phyloP scores from a whole-genome alignment of 371 early-diverging fungal species.

The Smittium mucronatum region DNA sequence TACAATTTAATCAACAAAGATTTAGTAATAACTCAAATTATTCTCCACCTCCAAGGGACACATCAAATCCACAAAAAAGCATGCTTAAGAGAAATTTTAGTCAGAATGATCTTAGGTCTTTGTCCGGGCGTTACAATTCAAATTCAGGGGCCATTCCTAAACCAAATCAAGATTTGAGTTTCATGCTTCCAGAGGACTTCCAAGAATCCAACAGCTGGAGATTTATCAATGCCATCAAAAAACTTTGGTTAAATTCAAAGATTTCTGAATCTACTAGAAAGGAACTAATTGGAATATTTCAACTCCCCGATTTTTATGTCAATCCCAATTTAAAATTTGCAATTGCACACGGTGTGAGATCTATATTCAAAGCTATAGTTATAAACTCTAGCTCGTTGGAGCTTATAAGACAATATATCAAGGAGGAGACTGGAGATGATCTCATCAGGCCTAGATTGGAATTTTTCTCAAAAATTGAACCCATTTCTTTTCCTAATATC shows the following conservation, averaged over 20 bases:
- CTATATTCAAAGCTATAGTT: not conserved
- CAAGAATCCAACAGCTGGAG: not conserved
- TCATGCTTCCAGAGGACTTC: not conserved
- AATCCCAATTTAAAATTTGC: not conserved
- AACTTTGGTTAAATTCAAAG: not conserved
- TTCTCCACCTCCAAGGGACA: too few relatives aligned
- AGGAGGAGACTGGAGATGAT: not conserved
- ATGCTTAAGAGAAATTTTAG: not conserved
- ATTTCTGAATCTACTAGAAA: not conserved
- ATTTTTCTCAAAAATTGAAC: not conserved
- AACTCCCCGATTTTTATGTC: not conserved
- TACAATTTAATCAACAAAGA: too few relatives aligned
- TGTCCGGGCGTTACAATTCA: not conserved
- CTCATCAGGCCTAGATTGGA: not conserved
- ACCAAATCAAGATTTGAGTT: too few relatives aligned
- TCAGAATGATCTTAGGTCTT: not conserved
- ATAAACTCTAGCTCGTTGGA: not conserved
- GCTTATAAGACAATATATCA: not conserved
- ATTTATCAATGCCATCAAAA: not conserved
- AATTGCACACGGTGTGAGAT: not conserved
- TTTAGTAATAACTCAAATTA: too few relatives aligned
- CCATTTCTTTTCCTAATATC: not conserved
- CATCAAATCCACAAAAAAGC: too few relatives aligned
- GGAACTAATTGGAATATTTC: not conserved
- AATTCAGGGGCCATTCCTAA: not conserved